phyloP scores from a whole-genome alignment of 257 asterid genomes.

The Euphrasia confusa region DNA sequence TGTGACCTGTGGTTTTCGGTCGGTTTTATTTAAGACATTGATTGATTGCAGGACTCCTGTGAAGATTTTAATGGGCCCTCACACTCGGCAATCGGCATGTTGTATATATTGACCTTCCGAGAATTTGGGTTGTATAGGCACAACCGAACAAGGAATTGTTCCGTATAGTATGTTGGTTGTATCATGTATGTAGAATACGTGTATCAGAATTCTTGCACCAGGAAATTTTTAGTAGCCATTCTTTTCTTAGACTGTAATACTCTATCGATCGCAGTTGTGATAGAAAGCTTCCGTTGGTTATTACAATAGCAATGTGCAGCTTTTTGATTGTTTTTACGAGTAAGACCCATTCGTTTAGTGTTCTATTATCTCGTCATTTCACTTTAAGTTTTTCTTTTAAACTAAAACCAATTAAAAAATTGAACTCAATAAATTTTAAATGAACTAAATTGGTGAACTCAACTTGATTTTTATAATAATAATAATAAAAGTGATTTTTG shows the following conservation, averaged over 20 bases:
- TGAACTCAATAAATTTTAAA: too few species aligned
- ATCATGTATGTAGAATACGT: conserved; percentile 24
- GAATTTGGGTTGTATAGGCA: conserved; percentile 10
- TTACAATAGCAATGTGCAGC: too few species aligned
- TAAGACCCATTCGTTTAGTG: too few species aligned
- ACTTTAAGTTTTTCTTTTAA: too few species aligned
- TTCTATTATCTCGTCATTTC: too few species aligned
- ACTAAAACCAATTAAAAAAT: too few species aligned
- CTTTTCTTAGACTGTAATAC: conserved; percentile 20
- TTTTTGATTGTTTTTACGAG: too few species aligned
- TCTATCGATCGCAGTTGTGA: not conserved
- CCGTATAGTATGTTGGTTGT: conserved; percentile 10
- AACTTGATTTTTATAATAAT: too few species aligned
- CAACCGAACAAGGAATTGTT: conserved; percentile 7
- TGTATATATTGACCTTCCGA: not conserved
- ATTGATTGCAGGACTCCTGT: conserved; percentile 7
- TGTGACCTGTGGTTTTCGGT: not conserved
- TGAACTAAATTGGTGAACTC: too few species aligned
- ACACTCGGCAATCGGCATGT: conserved; percentile 6
- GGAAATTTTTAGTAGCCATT: conserved; percentile 9
- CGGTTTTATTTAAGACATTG: not conserved
- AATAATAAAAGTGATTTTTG: too few species aligned
- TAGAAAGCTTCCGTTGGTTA: too few species aligned
- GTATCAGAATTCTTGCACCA: conserved; percentile 27
- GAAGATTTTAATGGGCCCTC: conserved; percentile 13